Evolutionary conservation across 2,329 filamentous ascomycete species (phyloP), one percentile per base, ranked within the genome.

Genomic region (Botrytis tulipae): DNA sequence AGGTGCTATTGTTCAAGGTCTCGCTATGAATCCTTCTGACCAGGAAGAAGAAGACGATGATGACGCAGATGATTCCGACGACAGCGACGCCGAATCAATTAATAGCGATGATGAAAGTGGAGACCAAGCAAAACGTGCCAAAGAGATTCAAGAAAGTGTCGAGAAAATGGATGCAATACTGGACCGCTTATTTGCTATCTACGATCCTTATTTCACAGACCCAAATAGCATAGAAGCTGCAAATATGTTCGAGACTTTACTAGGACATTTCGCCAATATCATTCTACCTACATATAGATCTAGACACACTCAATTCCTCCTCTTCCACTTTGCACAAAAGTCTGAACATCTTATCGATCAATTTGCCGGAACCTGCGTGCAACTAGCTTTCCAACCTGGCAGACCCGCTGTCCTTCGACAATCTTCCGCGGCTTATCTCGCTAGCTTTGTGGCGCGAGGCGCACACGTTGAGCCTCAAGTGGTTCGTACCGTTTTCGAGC

Each of bases 251-350:
- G 91, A 93, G 71, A 90, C 93, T 72, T 87, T 99, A 57, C 86
- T 98, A 42, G 89, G 91, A 67, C 94, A 97, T 81, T 99, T 99
- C 80, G 89, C 91, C 75, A 92, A 89, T 80, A 93, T 94, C 79
- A 94, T 99, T 74, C 87, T 99, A 44, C 94, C 95, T 5, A 97
- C 94, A 22, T 94, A 96, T 81, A 93, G 94, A 77, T 97, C 94
- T 37, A 91, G 96, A 48, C 95, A 98, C 82, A 94, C 94, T 0
- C 96, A 99, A 80, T 99, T 98, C 79, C 88, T 99, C 66, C 87
- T 98, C 69, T 99, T 99, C 83, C 95, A 98, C 83, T 98, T 97
- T 81, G 93, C 93, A 25, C 95, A 99, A 82, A 89, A 88, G 73
- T 93, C 93, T 14, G 90, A 92, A 44, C 87, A 88, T 62, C 89